These are phyloP conservation scores for Hypoxylon crocopeplum DNA, from an alignment of 495 filamentous ascomycete genomes.

Conservation along the genomic window DNA sequence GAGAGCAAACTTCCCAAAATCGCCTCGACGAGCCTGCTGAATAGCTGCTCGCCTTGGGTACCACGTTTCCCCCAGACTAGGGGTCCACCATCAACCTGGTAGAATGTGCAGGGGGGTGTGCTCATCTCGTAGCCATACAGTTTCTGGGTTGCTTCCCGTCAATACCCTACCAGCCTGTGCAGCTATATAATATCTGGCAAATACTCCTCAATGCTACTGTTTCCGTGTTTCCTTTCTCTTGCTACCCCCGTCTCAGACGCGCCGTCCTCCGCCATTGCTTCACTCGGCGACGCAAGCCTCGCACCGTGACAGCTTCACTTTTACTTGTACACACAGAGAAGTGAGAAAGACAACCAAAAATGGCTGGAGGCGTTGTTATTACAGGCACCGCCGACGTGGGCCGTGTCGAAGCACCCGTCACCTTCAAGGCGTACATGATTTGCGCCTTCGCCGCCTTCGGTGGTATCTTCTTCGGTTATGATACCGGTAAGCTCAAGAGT, in stretches of 20 bases:
- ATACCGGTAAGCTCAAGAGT: conserved; percentile 56
- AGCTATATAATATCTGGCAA: conserved; percentile 38
- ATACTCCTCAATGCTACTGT: conserved; percentile 29
- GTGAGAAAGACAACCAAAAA: conserved; percentile 29
- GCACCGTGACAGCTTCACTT: conserved; percentile 28
- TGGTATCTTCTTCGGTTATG: conserved; percentile 66
- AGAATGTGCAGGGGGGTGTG: conserved; percentile 21
- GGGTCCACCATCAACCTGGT: conserved; percentile 20
- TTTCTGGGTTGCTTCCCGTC: conserved; percentile 27
- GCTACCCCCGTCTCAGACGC: conserved; percentile 26
- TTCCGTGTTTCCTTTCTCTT: conserved; percentile 23
- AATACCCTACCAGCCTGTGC: conserved; percentile 21
- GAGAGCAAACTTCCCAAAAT: conserved; percentile 9
- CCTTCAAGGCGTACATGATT: conserved; percentile 65
- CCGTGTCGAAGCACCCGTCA: conserved; percentile 65
- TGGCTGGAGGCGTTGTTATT: conserved; percentile 48
- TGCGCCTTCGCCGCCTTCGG: conserved; percentile 67
- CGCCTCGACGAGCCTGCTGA: conserved; percentile 9
- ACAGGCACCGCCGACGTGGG: conserved; percentile 47
- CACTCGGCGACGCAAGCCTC: conserved; percentile 20
- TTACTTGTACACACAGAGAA: conserved; percentile 15
- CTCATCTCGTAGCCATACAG: conserved; percentile 22
- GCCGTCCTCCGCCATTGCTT: conserved; percentile 24
- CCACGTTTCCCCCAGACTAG: conserved; percentile 33
- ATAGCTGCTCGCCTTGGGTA: conserved; percentile 11